Base-by-base conservation (phyloP, 805 yeast genomes). In the Lipomyces spencermartinsiae region DNA sequence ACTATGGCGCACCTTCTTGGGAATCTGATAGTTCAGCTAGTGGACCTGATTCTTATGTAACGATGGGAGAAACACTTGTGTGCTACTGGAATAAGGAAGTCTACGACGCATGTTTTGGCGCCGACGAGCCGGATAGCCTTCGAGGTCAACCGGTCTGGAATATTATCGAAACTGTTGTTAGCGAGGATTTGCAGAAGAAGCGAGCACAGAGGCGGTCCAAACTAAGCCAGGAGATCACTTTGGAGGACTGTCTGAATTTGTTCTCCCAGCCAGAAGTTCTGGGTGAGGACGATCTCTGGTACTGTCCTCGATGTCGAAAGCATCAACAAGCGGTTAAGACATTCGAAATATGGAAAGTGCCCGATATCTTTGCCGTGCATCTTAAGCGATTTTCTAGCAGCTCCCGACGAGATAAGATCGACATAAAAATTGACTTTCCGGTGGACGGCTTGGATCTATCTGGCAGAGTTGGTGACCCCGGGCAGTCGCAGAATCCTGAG, bases 241-340 rank as follows among this genome's bases (percentile, higher is more conserved):
- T 94, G 22, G 85, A 87, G 70, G 94, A 91, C 73, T 94, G 98
- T 76, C 77, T 94, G 58, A 83, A 84, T 25, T 76, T 87, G 67
- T 94, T 94, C 74, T 86, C 96, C 22, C 85, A 86, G 61, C 89
- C 96, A 0, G 99, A 94, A 77, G 86, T 93, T 1, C 82, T 94
- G 58, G 92, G 97, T 14, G 90, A 91, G 61, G 89, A 92, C 63
- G 98, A 94, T 78, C 82, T 92, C 43, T 94, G 98, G 98, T 93
- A 89, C 74, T 94, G 99, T 78, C 96, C 97, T 0, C 80, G 82
- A 12, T 94, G 99, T 81, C 87, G 90, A 74, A 95, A 91, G 62
- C 97, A 92, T 74, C 86, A 93, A 67, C 92, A 91, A 73, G 98
- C 98, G 0, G 87, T 96, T 1, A 94, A 95, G 75, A 89, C 91